Base-by-base conservation (phyloP, 2,329 filamentous ascomycete genomes). In the Drechslerella dactyloides region DNA sequence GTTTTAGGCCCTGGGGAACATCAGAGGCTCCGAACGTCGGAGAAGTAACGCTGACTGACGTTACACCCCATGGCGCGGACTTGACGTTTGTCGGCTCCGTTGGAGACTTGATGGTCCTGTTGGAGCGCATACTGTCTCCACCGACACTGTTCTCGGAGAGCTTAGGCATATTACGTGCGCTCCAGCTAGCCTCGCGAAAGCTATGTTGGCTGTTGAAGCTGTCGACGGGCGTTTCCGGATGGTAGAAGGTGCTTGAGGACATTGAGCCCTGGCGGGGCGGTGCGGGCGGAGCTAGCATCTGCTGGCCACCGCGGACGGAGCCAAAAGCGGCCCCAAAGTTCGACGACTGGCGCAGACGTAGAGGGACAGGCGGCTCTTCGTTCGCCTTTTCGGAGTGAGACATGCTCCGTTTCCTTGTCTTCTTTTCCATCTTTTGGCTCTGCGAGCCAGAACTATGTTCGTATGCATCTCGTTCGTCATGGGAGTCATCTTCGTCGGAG, bases 151-250 rank as follows among this genome's bases (percentile, higher is more conserved):
- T 55, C 2, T 72, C 68, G 11, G 54, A 24, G 10, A 72, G 11
- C 24, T 52, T 72, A 4, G 68, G 60, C n/a, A 64, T 54, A n/a
- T n/a, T 23, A 13, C 61, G 27, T 8, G n/a, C 42, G 21, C n/a
- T 30, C 69, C 69, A 73, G 19, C 54, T 63, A 4, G 61, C 62
- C 15, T 73, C 69, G 24, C 57, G 53, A 33, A 66, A 73, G 52
- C 69, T 73, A 10, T 62, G 57, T 17, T 66, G 61, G 52, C 62
- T 66, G 27, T 59, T 61, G 19, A 73, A 63, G 44, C 62, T 73
- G 52, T 73, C 69, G 1, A 73, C 69, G 10, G 69, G 69, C 15
- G 69, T 73, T 15, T 73, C 69, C 7, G 69, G 68, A 30, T 73
- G 61, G 23, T 73, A 73, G 48, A 73, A 73, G 1, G 63, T 68